Evolutionary conservation across 768 basidiomycete species (phyloP), one percentile per base, ranked within the genome.

Genomic region (Auricularia sp.): DNA sequence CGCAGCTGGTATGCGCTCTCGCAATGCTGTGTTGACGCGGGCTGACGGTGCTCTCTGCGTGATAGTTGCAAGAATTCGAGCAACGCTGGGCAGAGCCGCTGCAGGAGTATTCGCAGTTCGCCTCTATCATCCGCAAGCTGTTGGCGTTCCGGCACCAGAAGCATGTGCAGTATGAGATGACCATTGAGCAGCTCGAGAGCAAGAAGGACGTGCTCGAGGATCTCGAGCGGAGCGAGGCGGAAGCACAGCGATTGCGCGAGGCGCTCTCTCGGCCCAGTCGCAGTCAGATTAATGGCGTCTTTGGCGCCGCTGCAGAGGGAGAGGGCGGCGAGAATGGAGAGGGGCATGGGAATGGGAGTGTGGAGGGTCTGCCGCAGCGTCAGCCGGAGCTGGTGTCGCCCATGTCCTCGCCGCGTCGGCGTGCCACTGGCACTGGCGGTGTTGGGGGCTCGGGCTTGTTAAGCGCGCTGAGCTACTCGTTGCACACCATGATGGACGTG

Each of bases 401-500:
- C 87, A 88, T 62, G 77, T 42, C 39, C 39, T 42, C 81, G 39
- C 74, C 81, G 65, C 80, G 81, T 72, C 76, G 81, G 62, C 81
- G 83, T 64, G 77, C 86, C 12, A 88, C 90, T 63, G 36, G 35
- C 23, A 90, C 90, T 6, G 36, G 35, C 23, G 63, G 63, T 10
- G 29, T 29, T 29, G 29, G 29, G 29, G 74, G 76, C 1, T 91
- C 91, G 82, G 94, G 92, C 21, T 77, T 99, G 29, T 71, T 99
- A 42, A 93, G 87, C 69, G 97, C 97, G 16, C 78, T 99, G 53
- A 93, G 89, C 71, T 95, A 97, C 75, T 95, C 94, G 29, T 74
- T 99, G 64, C 93, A 95, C 69, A 95, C 96, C 3, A 95, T 98
- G 87, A 98, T 99, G 88, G 97, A 99, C 69, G 91, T 91, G 18